Conservation (phyloP, 2,329 filamentous ascomycete genomes). For the Penicillium capsulatum region DNA sequence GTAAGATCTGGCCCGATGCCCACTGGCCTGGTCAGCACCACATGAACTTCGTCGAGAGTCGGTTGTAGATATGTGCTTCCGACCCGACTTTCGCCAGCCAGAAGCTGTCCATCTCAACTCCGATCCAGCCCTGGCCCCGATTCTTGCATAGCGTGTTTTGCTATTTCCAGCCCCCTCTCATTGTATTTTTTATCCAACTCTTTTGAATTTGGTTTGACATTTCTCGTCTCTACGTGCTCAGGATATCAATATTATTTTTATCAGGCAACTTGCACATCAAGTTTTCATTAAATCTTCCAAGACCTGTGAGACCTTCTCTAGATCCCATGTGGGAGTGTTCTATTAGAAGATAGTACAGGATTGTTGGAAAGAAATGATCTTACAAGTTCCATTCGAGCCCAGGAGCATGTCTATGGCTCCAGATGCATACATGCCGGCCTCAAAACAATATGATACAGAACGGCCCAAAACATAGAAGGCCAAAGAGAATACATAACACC, state of each 20-base stretch:
- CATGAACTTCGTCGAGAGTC: constrained; percentile 69
- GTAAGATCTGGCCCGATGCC: constrained; percentile 84
- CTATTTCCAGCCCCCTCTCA: constrained; percentile 2
- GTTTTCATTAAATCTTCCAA: too few species aligned
- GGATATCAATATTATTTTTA: too few species aligned
- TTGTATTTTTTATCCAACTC: constrained; percentile 1
- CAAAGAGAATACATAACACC: background rate
- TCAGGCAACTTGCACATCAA: too few species aligned
- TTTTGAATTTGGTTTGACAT: too few species aligned
- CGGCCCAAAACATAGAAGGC: constrained; percentile 5
- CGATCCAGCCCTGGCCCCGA: background rate
- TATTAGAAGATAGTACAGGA: too few species aligned
- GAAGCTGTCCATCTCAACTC: background rate
- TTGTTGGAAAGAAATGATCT: too few species aligned
- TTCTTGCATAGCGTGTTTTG: constrained; percentile 5
- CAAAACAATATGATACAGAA: constrained; percentile 10
- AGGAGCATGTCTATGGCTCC: background rate
- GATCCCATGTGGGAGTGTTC: too few species aligned
- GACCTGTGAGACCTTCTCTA: too few species aligned
- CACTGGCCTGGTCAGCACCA: constrained; percentile 74
- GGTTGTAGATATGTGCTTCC: constrained; percentile 55
- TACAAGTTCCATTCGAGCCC: background rate
- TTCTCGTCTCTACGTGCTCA: too few species aligned
- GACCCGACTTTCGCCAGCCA: background rate
- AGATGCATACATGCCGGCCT: constrained; percentile 6